Evolutionary conservation across 2,329 filamentous ascomycete species (phyloP).

Genomic region (Ascochyta pisi): DNA sequence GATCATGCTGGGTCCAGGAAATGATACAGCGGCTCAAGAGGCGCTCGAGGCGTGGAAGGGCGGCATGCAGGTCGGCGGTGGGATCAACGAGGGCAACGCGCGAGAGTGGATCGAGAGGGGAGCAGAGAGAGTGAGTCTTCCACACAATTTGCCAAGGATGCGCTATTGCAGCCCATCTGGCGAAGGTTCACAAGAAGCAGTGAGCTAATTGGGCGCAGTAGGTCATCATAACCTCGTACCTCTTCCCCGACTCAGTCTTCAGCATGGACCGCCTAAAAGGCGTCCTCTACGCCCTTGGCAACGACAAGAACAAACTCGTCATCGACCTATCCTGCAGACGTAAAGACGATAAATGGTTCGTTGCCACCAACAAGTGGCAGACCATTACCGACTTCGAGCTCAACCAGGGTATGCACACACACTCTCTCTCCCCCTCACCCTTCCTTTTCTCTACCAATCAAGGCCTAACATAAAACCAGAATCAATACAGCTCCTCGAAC

Average conservation of each 20-base stretch:
- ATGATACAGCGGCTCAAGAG: conserved; percentile 78
- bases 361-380: conserved; percentile 99
- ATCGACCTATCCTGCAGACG: conserved; percentile 93
- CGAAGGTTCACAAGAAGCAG: background rate
- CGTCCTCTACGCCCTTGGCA: conserved; percentile 74
- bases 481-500: conserved; percentile 80
- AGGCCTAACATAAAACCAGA: conserved; percentile 59
- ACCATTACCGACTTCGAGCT: conserved; percentile 97
- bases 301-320: conserved; percentile 81
- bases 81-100: conserved; percentile 86
- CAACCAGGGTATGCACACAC: conserved; percentile 69
- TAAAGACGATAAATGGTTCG: conserved; percentile 81
- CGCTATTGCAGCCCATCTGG: too few species aligned
- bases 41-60: conserved; percentile 80
- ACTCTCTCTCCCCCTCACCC: background rate
- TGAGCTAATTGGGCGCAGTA: conserved; percentile 54
- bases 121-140: conserved; percentile 80
- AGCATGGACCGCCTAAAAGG: conserved; percentile 76
- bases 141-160: background rate
- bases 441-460: background rate
- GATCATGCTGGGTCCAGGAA: conserved; percentile 93
- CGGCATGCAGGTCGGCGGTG: conserved; percentile 89
- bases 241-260: conserved; percentile 86
- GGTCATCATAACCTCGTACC: conserved; percentile 96
- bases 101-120: conserved; percentile 84